phyloP scores from a whole-genome alignment of 2,329 filamentous ascomycete genomes.

The Scopulariopsis brevicaulis region DNA sequence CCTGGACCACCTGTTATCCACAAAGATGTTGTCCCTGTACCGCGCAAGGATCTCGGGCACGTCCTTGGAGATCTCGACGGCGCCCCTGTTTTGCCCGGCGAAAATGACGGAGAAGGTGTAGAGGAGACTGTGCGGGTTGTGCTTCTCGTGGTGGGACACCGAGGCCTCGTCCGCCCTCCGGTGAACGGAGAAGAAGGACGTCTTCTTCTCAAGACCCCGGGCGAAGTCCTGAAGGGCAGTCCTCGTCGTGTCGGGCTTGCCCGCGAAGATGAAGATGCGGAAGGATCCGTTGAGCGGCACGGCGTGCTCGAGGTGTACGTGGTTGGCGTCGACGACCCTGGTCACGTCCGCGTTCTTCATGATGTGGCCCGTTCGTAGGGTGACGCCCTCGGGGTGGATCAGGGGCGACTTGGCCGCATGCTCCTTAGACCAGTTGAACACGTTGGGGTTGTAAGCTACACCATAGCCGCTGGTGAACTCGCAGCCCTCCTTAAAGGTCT shows the following conservation, averaged over 20 bases:
- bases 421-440: conserved; percentile 68
- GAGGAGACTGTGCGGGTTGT: conserved; percentile 78
- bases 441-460: conserved; percentile 72
- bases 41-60: conserved; percentile 60
- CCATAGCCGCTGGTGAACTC: conserved; percentile 91
- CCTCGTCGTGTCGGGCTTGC: conserved; percentile 46
- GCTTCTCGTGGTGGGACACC: conserved; percentile 65
- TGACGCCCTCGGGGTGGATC: conserved; percentile 55
- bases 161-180: conserved; percentile 45
- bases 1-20: conserved; percentile 69
- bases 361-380: conserved; percentile 61
- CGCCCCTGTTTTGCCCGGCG: conserved; percentile 45
- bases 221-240: conserved; percentile 61
- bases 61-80: conserved; percentile 62
- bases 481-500: conserved; percentile 82
- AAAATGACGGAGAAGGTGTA: conserved; percentile 72
- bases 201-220: conserved; percentile 47
- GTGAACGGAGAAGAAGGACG: conserved; percentile 63
- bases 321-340: conserved; percentile 77
- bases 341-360: conserved; percentile 74
- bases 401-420: conserved; percentile 62
- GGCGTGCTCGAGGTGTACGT: conserved; percentile 83
- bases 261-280: conserved; percentile 78
- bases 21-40: conserved; percentile 76
- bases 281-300: conserved; percentile 82